Conservation (phyloP, 2,329 filamentous ascomycete genomes). For the Delphinella strobiligena region DNA sequence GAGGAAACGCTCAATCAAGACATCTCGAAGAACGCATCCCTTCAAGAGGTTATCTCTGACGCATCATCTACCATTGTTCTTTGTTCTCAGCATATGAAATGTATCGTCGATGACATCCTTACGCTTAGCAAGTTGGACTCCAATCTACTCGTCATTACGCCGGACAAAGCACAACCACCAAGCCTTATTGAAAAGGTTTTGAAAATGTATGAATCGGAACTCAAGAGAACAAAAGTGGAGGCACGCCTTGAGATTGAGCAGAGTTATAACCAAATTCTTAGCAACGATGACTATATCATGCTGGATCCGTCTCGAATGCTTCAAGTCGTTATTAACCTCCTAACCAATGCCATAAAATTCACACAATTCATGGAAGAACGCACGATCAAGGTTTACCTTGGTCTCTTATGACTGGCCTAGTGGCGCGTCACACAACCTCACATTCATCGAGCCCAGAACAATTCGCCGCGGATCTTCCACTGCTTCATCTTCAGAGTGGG, state of each 20-base stretch:
- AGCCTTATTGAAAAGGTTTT: conserved; percentile 24
- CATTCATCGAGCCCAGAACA: conserved; percentile 29
- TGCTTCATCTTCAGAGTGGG: conserved; percentile 20
- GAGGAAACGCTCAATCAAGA: conserved; percentile 6
- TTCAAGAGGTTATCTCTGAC: conserved; percentile 7
- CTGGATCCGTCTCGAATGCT: conserved; percentile 31
- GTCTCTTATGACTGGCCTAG: conserved; percentile 21
- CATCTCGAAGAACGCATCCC: conserved; percentile 6
- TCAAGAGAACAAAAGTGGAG: conserved; percentile 22
- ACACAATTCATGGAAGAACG: conserved; percentile 25
- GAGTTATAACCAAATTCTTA: conserved; percentile 22
- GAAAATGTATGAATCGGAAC: conserved; percentile 27
- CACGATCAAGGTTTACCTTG: conserved; percentile 26
- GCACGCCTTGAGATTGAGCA: conserved; percentile 22
- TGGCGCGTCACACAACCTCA: conserved; percentile 20
- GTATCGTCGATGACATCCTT: conserved; percentile 36
- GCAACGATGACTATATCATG: conserved; percentile 24
- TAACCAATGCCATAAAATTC: conserved; percentile 38
- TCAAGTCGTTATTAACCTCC: conserved; percentile 30
- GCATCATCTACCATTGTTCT: conserved; percentile 17
- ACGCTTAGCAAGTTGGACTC: conserved; percentile 27
- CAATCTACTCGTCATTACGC: conserved; percentile 24
- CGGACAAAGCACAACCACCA: conserved; percentile 25
- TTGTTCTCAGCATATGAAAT: conserved; percentile 19
- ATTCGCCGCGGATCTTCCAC: conserved; percentile 21